Percentiles rank a stretch among this genome's conserved stretches.
These are phyloP conservation scores for Coemansia sp. DNA, from an alignment of 192 early-diverging fungal genomes.

Conservation along the genomic window DNA sequence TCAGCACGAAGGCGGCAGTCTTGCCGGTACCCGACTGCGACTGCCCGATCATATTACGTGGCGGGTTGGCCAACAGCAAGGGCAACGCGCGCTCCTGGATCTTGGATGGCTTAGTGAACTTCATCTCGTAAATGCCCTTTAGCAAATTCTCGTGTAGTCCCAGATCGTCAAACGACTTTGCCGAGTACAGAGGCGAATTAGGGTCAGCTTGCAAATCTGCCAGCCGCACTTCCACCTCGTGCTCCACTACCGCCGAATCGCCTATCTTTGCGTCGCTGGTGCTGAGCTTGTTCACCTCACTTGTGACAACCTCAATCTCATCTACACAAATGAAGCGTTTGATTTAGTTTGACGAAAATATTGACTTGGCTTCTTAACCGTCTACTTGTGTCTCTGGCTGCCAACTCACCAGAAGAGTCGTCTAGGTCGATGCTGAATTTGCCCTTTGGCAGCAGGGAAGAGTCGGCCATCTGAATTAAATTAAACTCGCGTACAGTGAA, in stretches of 20 bases:
- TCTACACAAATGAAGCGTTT: slow-evolving; percentile 19
- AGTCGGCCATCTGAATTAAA: slow-evolving; percentile 12
- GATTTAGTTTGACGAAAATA: not conserved
- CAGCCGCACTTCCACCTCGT: slow-evolving; percentile 65
- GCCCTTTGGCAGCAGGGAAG: slow-evolving; percentile 14
- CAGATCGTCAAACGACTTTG: slow-evolving; percentile 76
- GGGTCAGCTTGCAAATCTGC: slow-evolving; percentile 69
- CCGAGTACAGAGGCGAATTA: slow-evolving; percentile 76
- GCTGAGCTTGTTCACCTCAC: slow-evolving; percentile 22
- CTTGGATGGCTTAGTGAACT: slow-evolving; percentile 90
- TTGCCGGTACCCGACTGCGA: slow-evolving; percentile 98
- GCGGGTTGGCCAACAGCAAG: slow-evolving; percentile 80
- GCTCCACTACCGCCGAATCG: slow-evolving; percentile 12
- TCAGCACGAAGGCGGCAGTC: slow-evolving; percentile 93
- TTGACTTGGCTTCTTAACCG: not conserved
- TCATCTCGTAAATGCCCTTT: slow-evolving; percentile 93
- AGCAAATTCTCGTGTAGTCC: slow-evolving; percentile 77
- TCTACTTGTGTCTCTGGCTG: not conserved
- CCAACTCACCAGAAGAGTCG: slow-evolving; percentile 18
- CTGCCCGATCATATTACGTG: slow-evolving; percentile 96
- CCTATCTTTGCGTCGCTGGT: slow-evolving; percentile 8
- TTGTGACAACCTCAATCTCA: slow-evolving; percentile 29
- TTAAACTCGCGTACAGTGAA: not conserved
- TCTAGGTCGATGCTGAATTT: slow-evolving; percentile 43
- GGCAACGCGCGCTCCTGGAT: slow-evolving; percentile 96